Conservation (phyloP, 140 eudicot genomes). For the Anethum foeniculum region DNA sequence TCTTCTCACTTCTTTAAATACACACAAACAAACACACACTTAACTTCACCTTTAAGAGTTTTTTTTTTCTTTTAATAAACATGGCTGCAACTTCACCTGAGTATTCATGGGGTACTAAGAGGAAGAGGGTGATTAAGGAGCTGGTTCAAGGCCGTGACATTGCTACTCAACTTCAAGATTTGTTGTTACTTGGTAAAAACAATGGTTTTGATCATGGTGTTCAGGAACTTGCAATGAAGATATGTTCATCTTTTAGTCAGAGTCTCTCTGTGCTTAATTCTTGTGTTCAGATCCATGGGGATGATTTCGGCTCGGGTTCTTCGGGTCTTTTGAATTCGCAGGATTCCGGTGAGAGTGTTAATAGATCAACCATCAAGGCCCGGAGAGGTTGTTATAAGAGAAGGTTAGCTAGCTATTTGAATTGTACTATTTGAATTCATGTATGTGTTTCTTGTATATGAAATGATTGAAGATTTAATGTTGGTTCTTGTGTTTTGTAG, state of each 20-base stretch:
- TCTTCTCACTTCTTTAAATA: background rate
- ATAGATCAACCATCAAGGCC: conserved; percentile 27
- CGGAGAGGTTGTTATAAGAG: conserved; percentile 72
- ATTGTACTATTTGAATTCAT: background rate
- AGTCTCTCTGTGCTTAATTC: conserved; percentile 29
- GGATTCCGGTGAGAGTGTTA: conserved; percentile 28
- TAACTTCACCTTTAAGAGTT: background rate
- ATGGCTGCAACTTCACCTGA: conserved; percentile 2
- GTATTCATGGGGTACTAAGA: conserved; percentile 15
- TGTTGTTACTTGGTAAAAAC: conserved; percentile 12
- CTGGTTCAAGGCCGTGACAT: conserved; percentile 35
- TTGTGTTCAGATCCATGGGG: conserved; percentile 12
- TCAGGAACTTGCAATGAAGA: conserved; percentile 33
- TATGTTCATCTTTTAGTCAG: conserved; percentile 37
- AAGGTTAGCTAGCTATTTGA: conserved; percentile 27
- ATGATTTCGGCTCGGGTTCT: conserved; percentile 17
- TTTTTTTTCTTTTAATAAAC: too few species aligned
- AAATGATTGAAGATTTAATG: background rate
- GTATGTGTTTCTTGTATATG: background rate
- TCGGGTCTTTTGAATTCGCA: conserved; percentile 24
- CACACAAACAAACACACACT: background rate
- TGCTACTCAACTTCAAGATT: conserved; percentile 28
- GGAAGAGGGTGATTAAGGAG: conserved; percentile 23
- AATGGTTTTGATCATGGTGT: conserved; percentile 16
- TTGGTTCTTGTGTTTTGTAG: conserved; percentile 23